phyloP scores from a whole-genome alignment of 2,329 filamentous ascomycete species.

The Didymella segeticola region DNA sequence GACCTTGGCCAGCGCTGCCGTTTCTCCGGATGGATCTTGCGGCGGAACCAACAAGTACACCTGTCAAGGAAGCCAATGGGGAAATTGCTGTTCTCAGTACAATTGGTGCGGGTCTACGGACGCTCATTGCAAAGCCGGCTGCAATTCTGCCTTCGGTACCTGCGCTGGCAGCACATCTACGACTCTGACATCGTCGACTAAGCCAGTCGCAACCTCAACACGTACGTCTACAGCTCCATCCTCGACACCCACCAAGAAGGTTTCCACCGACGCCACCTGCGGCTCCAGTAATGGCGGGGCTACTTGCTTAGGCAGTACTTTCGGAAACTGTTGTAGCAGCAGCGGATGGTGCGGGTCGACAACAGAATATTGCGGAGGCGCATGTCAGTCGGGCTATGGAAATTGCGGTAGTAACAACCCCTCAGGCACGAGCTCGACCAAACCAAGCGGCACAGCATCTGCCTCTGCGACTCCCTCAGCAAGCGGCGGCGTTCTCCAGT shows the following conservation, averaged over 20 bases:
- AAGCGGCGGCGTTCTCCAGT: constrained; percentile 29
- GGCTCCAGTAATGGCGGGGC: constrained; percentile 48
- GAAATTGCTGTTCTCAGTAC: constrained; percentile 54
- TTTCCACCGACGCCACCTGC: constrained; percentile 51
- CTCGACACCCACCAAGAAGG: constrained; percentile 33
- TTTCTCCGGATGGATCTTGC: constrained; percentile 52
- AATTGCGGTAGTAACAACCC: constrained; percentile 31
- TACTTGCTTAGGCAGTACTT: constrained; percentile 23
- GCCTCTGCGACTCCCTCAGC: constrained; percentile 24
- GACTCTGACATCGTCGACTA: constrained; percentile 18
- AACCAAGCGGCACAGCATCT: constrained; percentile 20
- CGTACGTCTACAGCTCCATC: constrained; percentile 24
- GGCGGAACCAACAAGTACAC: constrained; percentile 51
- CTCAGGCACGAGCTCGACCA: constrained; percentile 17
- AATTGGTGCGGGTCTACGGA: constrained; percentile 49
- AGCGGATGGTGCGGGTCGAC: constrained; percentile 53
- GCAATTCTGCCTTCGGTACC: constrained; percentile 42
- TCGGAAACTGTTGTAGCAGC: constrained; percentile 50
- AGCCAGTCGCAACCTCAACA: constrained; percentile 10
- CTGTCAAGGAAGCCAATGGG: constrained; percentile 53
- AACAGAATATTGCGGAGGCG: constrained; percentile 42
- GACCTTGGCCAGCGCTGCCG: constrained; percentile 26
- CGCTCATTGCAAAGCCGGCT: constrained; percentile 41
- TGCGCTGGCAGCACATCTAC: constrained; percentile 27
- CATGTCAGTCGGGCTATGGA: constrained; percentile 44